Evolutionary conservation across 306 rosid species (phyloP), one percentile per base, ranked within the genome.

Genomic region (Macrotyloma uniflorum): DNA sequence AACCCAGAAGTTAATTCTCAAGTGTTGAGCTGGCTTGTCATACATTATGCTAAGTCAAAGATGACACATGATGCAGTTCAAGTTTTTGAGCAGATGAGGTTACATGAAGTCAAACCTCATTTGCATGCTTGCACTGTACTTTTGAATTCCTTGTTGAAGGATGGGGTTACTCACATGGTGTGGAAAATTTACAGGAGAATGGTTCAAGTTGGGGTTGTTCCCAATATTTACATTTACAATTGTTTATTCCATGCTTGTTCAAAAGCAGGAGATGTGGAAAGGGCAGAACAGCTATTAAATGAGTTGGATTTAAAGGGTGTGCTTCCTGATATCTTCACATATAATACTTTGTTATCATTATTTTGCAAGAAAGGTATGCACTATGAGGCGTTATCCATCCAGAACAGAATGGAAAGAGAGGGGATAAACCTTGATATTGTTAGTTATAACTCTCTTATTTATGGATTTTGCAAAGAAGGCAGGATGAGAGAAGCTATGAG

Each of bases 21-120:
- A 23, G 84, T 94, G 70, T 85, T 94, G 89, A 94, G 98, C 70
- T 92, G 97, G 97, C 90, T 94, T 61, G 86, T 94, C 78, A 90
- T 90, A 46, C 74, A 62, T 81, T 92, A 86, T 72, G 88, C 89
- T 0, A 86, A 86, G 62, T 87, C 70, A 10, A 90, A 81, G 91
- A 80, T 85, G 96, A 83, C 81, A 74, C 86, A 86, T 22, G 96
- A 92, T 50, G 96, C 98, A 49, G 62, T 89, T 73, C 92, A 89
- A 71, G 97, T 94, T 70, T 85, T 92, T 43, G 97, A 87, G 82
- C 88, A 83, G 72, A 92, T 94, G 97, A 86, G 86, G 82, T 62
- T 82, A 16, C 87, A 33, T 82, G 74, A 89, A 8, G 26, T 87
- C 19, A 85, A 72, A 80, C 98, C 92, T 15, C 92, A 89, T 59